Percentiles rank a stretch among this genome's conserved stretches.
These are phyloP conservation scores for Ogataea paraovalis DNA, from an alignment of 805 yeast species.

Conservation along the genomic window DNA sequence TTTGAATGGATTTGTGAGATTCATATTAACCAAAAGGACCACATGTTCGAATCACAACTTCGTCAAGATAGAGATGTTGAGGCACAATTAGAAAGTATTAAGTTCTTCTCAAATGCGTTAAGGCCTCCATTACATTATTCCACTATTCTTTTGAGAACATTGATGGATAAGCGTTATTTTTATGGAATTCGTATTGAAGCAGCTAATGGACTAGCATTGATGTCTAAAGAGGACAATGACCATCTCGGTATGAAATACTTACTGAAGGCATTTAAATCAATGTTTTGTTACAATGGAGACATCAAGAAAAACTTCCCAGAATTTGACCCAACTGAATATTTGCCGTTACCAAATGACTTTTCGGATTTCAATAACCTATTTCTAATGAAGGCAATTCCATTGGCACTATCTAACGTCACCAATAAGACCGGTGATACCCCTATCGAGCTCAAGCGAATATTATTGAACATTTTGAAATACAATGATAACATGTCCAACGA, in stretches of 20 bases:
- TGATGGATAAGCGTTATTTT: conserved; percentile 79
- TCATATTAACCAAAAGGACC: conserved; percentile 83
- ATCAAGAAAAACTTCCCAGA: conserved; percentile 21
- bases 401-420: conserved; percentile 54
- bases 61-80: conserved; percentile 95
- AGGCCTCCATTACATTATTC: conserved; percentile 65
- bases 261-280: conserved; percentile 58
- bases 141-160: conserved; percentile 70
- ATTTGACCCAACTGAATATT: conserved; percentile 39
- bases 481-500: conserved; percentile 82
- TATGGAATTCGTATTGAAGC: conserved; percentile 90
- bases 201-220: conserved; percentile 68
- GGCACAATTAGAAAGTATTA: conserved; percentile 84
- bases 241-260: conserved; percentile 73
- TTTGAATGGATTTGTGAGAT: conserved; percentile 92
- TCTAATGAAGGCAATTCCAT: conserved; percentile 65
- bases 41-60: conserved; percentile 90
- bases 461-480: conserved; percentile 70
- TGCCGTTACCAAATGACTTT: conserved; percentile 80
- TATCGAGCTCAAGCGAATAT: conserved; percentile 52
- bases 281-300: conserved; percentile 67
- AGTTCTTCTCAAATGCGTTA: conserved; percentile 59
- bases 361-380: conserved; percentile 64
- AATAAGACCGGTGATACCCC: conserved; percentile 60
- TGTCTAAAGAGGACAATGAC: conserved; percentile 56